phyloP scores from a whole-genome alignment of 306 rosid species.

The Lagenaria siceraria region DNA sequence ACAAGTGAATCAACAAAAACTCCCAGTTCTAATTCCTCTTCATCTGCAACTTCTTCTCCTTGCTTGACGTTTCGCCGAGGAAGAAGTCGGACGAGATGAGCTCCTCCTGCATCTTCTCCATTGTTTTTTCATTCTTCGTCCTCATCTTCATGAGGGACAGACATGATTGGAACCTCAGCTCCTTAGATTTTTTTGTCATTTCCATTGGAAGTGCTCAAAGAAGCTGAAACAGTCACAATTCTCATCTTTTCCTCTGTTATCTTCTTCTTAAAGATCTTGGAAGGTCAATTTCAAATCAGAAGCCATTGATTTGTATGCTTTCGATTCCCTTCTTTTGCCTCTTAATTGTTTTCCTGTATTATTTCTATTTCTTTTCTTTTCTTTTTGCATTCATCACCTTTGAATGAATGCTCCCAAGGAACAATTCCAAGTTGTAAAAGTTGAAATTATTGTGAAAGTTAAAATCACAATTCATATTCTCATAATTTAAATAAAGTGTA shows the following conservation, averaged over 20 bases:
- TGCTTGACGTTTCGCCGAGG: slow-evolving; percentile 35
- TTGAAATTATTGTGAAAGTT: not conserved
- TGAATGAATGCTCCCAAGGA: not conserved
- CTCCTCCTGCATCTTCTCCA: slow-evolving; percentile 73
- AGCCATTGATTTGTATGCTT: not conserved
- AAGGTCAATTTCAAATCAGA: not conserved
- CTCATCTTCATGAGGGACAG: not conserved
- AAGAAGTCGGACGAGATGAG: slow-evolving; percentile 62
- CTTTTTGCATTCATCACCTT: not conserved
- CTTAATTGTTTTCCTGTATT: not conserved
- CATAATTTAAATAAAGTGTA: not conserved
- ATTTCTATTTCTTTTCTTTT: not conserved
- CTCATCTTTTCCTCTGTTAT: not conserved
- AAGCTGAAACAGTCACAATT: not conserved
- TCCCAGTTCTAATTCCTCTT: slow-evolving; percentile 32
- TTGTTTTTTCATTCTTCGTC: slow-evolving; percentile 29
- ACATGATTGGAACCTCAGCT: not conserved
- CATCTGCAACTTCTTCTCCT: slow-evolving; percentile 31
- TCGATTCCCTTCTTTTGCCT: not conserved
- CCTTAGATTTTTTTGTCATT: not conserved
- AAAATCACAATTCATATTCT: not conserved
- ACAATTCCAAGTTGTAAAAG: not conserved
- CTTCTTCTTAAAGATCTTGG: not conserved
- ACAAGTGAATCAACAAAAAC: slow-evolving; percentile 25
- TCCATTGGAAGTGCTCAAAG: slow-evolving; percentile 1